Conservation (phyloP, 495 filamentous ascomycete species). For the Astrothelium macrocarpum region DNA sequence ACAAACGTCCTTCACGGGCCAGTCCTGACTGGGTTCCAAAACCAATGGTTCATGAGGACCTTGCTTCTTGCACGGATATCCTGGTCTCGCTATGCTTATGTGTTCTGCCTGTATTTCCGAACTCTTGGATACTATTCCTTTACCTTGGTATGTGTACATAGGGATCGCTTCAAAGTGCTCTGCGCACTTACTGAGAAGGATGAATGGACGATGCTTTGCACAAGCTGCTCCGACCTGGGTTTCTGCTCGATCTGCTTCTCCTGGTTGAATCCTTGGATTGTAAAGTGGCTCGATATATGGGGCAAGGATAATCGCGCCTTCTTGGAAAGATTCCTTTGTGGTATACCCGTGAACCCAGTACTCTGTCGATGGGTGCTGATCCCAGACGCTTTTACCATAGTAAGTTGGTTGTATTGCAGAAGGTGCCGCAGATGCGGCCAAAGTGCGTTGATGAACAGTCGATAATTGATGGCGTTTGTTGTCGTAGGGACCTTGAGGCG, state of each 20-base stretch:
- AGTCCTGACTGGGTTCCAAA: background rate
- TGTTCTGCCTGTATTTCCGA: background rate
- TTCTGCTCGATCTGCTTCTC: constrained; percentile 1
- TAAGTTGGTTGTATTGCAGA: background rate
- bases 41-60: background rate
- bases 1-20: background rate
- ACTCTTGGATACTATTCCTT: background rate
- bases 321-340: background rate
- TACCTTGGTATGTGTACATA: constrained; percentile 1
- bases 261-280: background rate
- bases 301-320: background rate
- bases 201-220: constrained; percentile 3
- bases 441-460: background rate
- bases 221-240: background rate
- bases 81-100: background rate
- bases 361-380: background rate
- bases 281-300: background rate
- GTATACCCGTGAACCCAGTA: background rate
- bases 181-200: constrained; percentile 2
- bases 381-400: constrained; percentile 1
- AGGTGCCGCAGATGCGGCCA: background rate
- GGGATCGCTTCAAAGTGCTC: background rate
- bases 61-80: background rate
- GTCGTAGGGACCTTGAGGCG: background rate
- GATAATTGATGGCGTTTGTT: background rate